Percentiles rank a stretch among this genome's conserved stretches.
Evolutionary conservation across 257 asterid genomes (phyloP).

Genomic region (Vinca minor): DNA sequence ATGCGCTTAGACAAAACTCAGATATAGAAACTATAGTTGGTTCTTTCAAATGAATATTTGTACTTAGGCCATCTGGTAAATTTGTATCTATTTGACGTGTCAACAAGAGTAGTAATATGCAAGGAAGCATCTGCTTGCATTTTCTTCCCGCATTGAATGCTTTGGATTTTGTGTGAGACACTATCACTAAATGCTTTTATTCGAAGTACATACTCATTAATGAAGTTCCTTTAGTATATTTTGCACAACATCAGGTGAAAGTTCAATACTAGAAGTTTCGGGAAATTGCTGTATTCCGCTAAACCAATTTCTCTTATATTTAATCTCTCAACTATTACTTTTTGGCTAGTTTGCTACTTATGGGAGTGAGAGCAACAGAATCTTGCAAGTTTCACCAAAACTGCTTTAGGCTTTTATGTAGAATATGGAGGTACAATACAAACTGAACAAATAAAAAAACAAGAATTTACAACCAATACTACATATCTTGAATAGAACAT

Average conservation of each 20-base stretch:
- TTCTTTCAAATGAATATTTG: background rate
- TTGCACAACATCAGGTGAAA: background rate
- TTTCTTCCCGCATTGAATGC: background rate
- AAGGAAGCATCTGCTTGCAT: background rate
- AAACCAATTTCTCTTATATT: background rate
- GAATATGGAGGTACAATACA: background rate
- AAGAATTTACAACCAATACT: background rate
- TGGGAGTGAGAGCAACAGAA: background rate
- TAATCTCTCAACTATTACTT: background rate
- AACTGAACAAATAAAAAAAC: background rate
- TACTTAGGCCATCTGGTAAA: background rate
- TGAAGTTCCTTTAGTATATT: background rate
- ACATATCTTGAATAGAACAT: background rate
- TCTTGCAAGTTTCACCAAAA: background rate
- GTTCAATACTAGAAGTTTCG: background rate
- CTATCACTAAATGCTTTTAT: background rate
- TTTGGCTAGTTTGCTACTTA: background rate
- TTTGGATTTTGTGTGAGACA: background rate
- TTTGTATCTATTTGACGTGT: background rate
- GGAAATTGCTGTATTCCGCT: background rate
- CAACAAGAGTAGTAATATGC: background rate
- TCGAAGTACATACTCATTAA: background rate
- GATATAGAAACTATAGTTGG: background rate
- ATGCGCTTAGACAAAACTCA: background rate
- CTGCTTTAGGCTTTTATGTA: background rate